Evolutionary conservation across 495 filamentous ascomycete species (phyloP), one percentile per base, ranked within the genome.

Genomic region (Penicillium canariense): DNA sequence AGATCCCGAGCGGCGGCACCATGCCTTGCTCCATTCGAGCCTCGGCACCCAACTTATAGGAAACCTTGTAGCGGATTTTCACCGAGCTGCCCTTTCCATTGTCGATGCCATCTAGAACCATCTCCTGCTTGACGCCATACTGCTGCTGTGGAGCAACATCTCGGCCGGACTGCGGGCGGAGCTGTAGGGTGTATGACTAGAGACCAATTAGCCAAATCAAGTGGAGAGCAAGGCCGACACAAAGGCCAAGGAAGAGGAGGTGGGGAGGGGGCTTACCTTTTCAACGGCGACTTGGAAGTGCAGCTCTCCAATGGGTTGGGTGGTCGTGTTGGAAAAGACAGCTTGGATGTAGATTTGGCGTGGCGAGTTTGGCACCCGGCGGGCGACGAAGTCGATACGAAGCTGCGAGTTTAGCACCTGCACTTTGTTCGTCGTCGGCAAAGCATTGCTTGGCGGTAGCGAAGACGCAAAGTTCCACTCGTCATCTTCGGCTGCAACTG

Each of bases 401-500:
- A 87, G 70, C 17, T 69, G 70, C 17, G 78, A 78, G 60, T 82
- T 79, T 43, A 79, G 69, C 50, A 92, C 84, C 7, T 76, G 64
- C 12, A 96, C 65, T 12, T 79, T 76, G 54, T 91, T 82, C 0
- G 77, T 75, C 23, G 77, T 82, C 10, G 80, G 77, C 1, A 82
- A 69, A 1, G 70, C 56, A 28, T 68, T 71, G 22, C 68, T 75
- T 25, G 87, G 83, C 0, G 91, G 91, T 3, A 97, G 74, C 0
- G 94, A 88, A 4, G 94, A 97, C 7, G 89, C 80, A 63, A 97
- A 98, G 31, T 85, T 84, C 94, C 94, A 98, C 61, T 98, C 94
- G 56, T 98, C 94, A 48, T 85, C 77, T 59, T 65, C 73, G 25
- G 56, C 55, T 10, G 52, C 27, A 23, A 62, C 50, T 28, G 71